Evolutionary conservation across 768 basidiomycete genomes (phyloP), one percentile per base, ranked within the genome.

Genomic region (Boletus edulis): DNA sequence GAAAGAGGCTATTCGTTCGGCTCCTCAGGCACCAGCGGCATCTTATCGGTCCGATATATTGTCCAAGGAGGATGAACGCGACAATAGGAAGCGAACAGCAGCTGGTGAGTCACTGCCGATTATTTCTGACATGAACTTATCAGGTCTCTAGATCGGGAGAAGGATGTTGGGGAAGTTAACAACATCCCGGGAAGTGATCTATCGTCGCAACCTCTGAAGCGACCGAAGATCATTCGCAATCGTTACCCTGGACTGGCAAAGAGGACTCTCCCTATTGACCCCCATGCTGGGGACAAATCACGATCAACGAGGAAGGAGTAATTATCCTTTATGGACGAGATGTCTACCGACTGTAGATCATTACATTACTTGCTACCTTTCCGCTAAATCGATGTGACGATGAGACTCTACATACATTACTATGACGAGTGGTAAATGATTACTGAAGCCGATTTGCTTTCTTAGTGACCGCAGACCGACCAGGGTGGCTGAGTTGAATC

Each of bases 61-160:
- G 41, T 66, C 74, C 52, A 77, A 77, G 57, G 85, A 88, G 11
- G 86, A 89, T 17, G 86, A 87, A 29, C 80, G 83, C 46, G 86
- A 88, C 56, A 73, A 72, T 40, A 75, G 87, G 64, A 92, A 92
- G 72, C 80, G 89, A 52, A 81, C 84, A 22, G 70, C 76, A 34
- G 81, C 86, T 66, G 90, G 89, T 89, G 72, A 60, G 81, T 62
- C 31, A 39, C 17, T 17, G 17, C 15, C 4, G n/a, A 17, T 17
- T 4, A n/a, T 15, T 22, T 52, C 42, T 47, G 34, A 37, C 45
- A 41, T 46, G 55, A 50, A 18, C 37, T 61, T 10, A 56, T 14
- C 24, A 49, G 44, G 42, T 29, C 44, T 46, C 48, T 57, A 87
- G 87, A 87, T 65, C 87, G 87, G 29, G 86, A 88, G 43, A 82